phyloP scores from a whole-genome alignment of 768 basidiomycete species.

The Panus rudis region DNA sequence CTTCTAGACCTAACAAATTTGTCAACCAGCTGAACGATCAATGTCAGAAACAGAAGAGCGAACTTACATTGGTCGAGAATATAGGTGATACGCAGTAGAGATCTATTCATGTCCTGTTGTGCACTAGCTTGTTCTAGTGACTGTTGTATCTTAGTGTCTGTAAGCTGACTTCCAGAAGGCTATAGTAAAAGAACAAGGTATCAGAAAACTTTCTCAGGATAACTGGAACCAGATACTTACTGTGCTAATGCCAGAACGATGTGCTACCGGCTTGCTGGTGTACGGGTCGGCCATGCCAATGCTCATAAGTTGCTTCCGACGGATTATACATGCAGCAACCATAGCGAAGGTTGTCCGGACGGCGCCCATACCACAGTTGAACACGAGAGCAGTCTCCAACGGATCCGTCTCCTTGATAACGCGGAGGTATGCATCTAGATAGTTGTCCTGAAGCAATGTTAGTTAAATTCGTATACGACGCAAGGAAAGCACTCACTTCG shows the following conservation, averaged over 20 bases:
- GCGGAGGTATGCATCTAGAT: slow-evolving; percentile 86
- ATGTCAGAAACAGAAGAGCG: not conserved
- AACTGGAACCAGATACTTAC: slow-evolving; percentile 29
- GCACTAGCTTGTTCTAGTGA: slow-evolving; percentile 69
- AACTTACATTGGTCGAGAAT: slow-evolving; percentile 68
- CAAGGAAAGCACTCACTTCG: slow-evolving; percentile 45
- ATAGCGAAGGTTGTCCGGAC: slow-evolving; percentile 96
- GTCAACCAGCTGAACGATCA: not conserved
- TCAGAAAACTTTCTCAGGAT: not conserved
- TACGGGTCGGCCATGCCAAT: slow-evolving; percentile 78
- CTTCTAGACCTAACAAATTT: slow-evolving; percentile 62
- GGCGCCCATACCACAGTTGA: slow-evolving; percentile 96
- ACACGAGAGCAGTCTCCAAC: slow-evolving; percentile 73
- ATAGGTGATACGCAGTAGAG: slow-evolving; percentile 71
- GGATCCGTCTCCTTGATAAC: slow-evolving; percentile 81
- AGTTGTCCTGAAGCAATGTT: slow-evolving; percentile 62
- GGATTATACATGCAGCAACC: slow-evolving; percentile 84
- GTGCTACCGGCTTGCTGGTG: slow-evolving; percentile 30
- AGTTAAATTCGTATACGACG: not conserved
- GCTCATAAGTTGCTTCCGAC: slow-evolving; percentile 60
- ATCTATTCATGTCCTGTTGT: slow-evolving; percentile 73
- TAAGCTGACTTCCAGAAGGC: slow-evolving; percentile 20
- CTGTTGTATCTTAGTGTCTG: slow-evolving; percentile 54
- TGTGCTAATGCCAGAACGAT: slow-evolving; percentile 37
- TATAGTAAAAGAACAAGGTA: slow-evolving; percentile 1